Evolutionary conservation across 1,284 basidiomycete species (phyloP).

Genomic region (Porodaedalea pini): DNA sequence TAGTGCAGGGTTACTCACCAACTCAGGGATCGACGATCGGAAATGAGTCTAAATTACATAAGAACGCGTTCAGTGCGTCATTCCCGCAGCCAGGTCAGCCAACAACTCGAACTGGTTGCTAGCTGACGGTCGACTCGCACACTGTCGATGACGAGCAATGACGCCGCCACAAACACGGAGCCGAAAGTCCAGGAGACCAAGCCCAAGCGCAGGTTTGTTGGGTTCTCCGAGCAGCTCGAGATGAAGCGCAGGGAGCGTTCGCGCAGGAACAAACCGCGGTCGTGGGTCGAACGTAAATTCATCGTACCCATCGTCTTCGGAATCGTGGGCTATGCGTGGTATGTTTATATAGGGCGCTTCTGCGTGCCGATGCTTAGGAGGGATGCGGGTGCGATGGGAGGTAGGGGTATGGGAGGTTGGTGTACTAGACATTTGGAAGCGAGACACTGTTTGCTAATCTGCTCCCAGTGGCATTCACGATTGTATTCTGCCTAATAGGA

Average conservation of each 20-base stretch:
- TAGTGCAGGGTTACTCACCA: conserved; percentile 34
- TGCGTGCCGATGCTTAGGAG: conserved; percentile 60
- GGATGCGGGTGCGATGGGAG: conserved; percentile 39
- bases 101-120: no score
- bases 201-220: conserved; percentile 7
- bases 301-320: conserved; percentile 49
- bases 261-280: conserved; percentile 44
- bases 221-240: conserved; percentile 9
- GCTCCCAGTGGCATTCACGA: conserved; percentile 52
- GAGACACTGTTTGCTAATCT: conserved; percentile 7
- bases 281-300: conserved; percentile 62
- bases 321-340: conserved; percentile 58
- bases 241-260: conserved; percentile 33
- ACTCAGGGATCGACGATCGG: neutral
- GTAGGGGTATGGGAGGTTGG: conserved; percentile 56
- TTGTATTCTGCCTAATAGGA: conserved; percentile 55
- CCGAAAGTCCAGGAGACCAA: neutral
- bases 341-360: conserved; percentile 68
- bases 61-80: neutral
- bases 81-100: neutral
- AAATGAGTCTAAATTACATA: neutral
- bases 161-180: neutral
- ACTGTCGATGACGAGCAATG: neutral
- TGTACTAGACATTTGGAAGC: conserved; percentile 21
- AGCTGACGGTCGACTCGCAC: neutral